Base-by-base conservation (phyloP, 306 rosid species). In the Rosa lucieae region DNA sequence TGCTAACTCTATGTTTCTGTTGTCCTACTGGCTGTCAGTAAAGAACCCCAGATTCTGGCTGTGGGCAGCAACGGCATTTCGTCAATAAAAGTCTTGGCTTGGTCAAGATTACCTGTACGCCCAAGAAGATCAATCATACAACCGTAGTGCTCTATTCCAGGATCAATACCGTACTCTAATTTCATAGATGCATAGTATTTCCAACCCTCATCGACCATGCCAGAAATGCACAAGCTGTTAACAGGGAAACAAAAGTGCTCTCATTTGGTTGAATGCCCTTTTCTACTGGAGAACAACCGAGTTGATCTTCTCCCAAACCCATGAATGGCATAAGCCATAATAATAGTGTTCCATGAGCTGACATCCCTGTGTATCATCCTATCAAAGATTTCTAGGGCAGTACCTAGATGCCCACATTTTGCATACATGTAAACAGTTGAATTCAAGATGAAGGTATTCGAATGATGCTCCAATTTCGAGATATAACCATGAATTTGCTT, bases 251-350 rank as follows among this genome's bases (percentile, higher is more conserved):
- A 65, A 88, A 90, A 13, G 92, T 90, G 83, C 83, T 83, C 35
- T 73, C 74, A 21, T 88, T 83, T 10, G 94, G 90, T 53, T 76
- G 70, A 61, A 90, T 26, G 44, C 85, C 88, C 10, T 52, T 37
- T 58, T 47, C 86, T 69, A 51, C 85, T 74, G 10, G 70, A 65
- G 82, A 84, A 86, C 70, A 90, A 79, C 47, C 81, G 78, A 51
- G 85, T 68, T 6, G 90, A 86, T 40, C 43, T 49, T 63, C 79
- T 79, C 62, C 91, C 94, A 67, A 84, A 79, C 7, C 89, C 90
- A 70, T 88, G 94, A 51, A 90, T 86, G 23, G 88, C 94, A 75
- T 86, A 84, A 56, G 91, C 91, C 88, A 88, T 90, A 12, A 90
- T 81, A 48, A 86, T 78, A 6, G 87, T 78, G 80, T 90, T 90